phyloP scores from a whole-genome alignment of 805 yeast species.

The Starmerella bacillaris region DNA sequence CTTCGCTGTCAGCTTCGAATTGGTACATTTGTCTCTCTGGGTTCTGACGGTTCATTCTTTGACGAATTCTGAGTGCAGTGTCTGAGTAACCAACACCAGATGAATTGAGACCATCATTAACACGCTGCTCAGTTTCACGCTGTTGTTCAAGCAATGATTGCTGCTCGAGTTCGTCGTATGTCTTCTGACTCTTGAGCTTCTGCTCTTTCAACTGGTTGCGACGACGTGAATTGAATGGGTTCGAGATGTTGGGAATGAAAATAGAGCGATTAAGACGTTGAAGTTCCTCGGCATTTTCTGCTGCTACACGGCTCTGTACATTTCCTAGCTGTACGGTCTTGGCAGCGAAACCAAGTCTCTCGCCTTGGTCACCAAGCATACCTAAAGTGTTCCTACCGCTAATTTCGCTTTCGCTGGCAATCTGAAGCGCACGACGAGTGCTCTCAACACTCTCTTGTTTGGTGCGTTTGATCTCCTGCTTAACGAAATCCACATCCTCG shows the following conservation, averaged over 20 bases:
- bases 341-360: slow-evolving; percentile 64
- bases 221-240: slow-evolving; percentile 76
- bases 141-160: slow-evolving; percentile 44
- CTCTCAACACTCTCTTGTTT: slow-evolving; percentile 76
- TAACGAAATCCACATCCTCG: slow-evolving; percentile 74
- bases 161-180: slow-evolving; percentile 41
- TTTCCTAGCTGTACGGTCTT: slow-evolving; percentile 57
- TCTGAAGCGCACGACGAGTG: slow-evolving; percentile 61
- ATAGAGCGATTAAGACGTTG: slow-evolving; percentile 63
- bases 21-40: slow-evolving; percentile 22
- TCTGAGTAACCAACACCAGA: slow-evolving; percentile 16
- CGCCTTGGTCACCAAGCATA: slow-evolving; percentile 85
- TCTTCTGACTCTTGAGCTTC: slow-evolving; percentile 40
- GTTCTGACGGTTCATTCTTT: slow-evolving; percentile 31
- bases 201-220: slow-evolving; percentile 60
- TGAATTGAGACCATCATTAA: slow-evolving; percentile 32
- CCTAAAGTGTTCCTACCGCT: slow-evolving; percentile 73
- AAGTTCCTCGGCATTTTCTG: slow-evolving; percentile 63
- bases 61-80: slow-evolving; percentile 30
- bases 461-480: slow-evolving; percentile 61
- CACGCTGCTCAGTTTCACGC: slow-evolving; percentile 48
- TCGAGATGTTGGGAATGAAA: slow-evolving; percentile 59
- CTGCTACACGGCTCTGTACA: slow-evolving; percentile 66
- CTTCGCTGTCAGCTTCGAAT: slow-evolving; percentile 71
- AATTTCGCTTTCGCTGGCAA: slow-evolving; percentile 55